Percentiles rank a stretch among this genome's conserved stretches.
phyloP scores from a whole-genome alignment of 1,284 basidiomycete genomes.

The Serendipita sp. region DNA sequence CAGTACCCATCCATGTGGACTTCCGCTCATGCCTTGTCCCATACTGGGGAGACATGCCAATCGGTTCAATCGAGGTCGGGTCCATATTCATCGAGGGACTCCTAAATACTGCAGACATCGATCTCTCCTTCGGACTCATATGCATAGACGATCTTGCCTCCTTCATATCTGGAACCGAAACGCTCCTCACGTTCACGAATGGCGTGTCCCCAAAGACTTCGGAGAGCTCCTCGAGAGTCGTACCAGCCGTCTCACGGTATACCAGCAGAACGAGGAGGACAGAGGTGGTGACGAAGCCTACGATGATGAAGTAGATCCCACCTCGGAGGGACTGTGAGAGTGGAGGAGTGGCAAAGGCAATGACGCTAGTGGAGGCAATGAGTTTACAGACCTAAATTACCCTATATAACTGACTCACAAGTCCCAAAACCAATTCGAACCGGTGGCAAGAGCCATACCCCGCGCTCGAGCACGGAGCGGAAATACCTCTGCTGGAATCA shows the following conservation, averaged over 20 bases:
- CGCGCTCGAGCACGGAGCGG: constrained; percentile 52
- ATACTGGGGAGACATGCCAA: too few relatives aligned
- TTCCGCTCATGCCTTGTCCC: too few relatives aligned
- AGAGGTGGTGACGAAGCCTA: constrained; percentile 30
- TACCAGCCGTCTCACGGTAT: constrained; percentile 31
- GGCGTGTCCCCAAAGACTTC: constrained; percentile 31
- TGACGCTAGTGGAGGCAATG: constrained; percentile 30
- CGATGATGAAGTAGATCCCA: constrained; percentile 37
- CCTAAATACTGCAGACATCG: too few relatives aligned
- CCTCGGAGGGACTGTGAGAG: constrained; percentile 30
- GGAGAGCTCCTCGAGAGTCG: constrained; percentile 36
- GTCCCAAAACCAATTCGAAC: constrained; percentile 44
- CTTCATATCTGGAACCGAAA: neutral
- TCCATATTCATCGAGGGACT: too few relatives aligned
- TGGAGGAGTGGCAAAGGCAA: constrained; percentile 40
- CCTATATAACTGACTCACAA: constrained; percentile 18
- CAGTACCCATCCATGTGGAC: too few relatives aligned
- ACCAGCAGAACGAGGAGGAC: constrained; percentile 33
- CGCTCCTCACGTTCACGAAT: neutral
- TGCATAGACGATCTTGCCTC: neutral
- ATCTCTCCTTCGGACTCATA: too few relatives aligned
- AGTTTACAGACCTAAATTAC: constrained; percentile 26
- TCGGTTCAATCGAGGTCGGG: too few relatives aligned
- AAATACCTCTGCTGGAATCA: constrained; percentile 47
- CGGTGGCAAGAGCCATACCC: constrained; percentile 49